phyloP scores from a whole-genome alignment of 2,329 filamentous ascomycete species.

The Fusarium verrucosum region DNA sequence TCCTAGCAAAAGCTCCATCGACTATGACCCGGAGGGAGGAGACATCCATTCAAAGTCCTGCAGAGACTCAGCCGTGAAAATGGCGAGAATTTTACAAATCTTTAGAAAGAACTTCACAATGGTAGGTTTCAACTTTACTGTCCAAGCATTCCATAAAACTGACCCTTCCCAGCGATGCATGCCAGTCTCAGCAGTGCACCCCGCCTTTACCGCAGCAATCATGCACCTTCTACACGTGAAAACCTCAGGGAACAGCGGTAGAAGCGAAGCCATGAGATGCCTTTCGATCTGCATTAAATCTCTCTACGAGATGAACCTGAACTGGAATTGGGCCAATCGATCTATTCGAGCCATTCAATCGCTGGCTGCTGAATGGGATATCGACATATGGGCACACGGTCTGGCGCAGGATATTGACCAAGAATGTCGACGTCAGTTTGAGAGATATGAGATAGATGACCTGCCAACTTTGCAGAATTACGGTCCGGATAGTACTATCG shows the following conservation, averaged over 20 bases:
- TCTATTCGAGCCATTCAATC: constrained; percentile 28
- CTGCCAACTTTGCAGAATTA: not conserved
- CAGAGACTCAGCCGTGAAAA: constrained; percentile 19
- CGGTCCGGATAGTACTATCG: not conserved
- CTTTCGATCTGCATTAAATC: constrained; percentile 23
- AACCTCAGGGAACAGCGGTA: not conserved
- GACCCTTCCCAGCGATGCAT: constrained; percentile 1
- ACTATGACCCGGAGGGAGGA: constrained; percentile 25
- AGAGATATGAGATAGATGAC: constrained; percentile 24
- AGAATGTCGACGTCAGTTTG: constrained; percentile 19
- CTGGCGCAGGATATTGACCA: constrained; percentile 20
- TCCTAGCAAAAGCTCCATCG: constrained; percentile 3
- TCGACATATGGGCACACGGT: constrained; percentile 20
- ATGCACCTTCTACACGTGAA: constrained; percentile 31
- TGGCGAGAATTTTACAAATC: constrained; percentile 24
- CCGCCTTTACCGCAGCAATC: constrained; percentile 30
- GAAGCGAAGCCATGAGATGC: constrained; percentile 21
- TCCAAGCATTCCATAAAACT: not conserved
- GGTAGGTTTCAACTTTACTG: not conserved
- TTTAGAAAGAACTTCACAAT: constrained; percentile 31
- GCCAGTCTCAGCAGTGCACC: constrained; percentile 28
- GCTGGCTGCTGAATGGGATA: constrained; percentile 23
- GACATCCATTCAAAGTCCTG: constrained; percentile 29
- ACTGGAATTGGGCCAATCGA: constrained; percentile 33
- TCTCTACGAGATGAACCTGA: constrained; percentile 31